Conservation (phyloP, 371 early-diverging fungal species). For the Syncephalastrum racemosum region DNA sequence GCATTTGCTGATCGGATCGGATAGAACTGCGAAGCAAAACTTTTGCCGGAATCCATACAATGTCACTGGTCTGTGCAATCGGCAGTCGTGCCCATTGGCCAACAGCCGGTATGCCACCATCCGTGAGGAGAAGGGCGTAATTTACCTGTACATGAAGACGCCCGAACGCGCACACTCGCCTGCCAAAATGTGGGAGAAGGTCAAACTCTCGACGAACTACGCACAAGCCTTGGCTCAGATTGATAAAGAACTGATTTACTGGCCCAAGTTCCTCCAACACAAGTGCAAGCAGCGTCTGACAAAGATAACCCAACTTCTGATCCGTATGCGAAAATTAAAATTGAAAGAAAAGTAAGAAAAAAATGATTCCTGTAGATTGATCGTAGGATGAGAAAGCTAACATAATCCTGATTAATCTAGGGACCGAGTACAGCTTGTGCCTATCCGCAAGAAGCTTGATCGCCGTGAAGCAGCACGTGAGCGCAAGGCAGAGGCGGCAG, state of each 20-base stretch:
- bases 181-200: conserved; percentile 93
- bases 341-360: conserved; percentile 72
- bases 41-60: conserved; percentile 99
- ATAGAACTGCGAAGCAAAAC: conserved; percentile 28
- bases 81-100: conserved; percentile 97
- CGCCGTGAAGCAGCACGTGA: conserved; percentile 91
- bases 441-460: conserved; percentile 93
- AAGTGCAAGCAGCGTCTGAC: conserved; percentile 99
- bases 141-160: conserved; percentile 96
- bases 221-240: conserved; percentile 92
- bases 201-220: conserved; percentile 93
- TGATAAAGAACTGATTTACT: conserved; percentile 91
- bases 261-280: conserved; percentile 91
- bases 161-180: conserved; percentile 98
- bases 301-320: conserved; percentile 96
- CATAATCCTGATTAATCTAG: conserved; percentile 11
- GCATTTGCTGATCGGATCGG: neutral
- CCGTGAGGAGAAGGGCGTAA: conserved; percentile 84
- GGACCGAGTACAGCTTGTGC: conserved; percentile 75
- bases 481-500: conserved; percentile 91
- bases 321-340: conserved; percentile 91
- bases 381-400: neutral
- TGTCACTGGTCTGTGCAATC: conserved; percentile 97
- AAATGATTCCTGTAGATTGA: neutral
- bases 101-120: conserved; percentile 99